Percentiles rank a stretch among this genome's conserved stretches.
These are phyloP conservation scores for Pugionium dolabratum DNA, from an alignment of 345 rosid genomes.

Conservation along the genomic window DNA sequence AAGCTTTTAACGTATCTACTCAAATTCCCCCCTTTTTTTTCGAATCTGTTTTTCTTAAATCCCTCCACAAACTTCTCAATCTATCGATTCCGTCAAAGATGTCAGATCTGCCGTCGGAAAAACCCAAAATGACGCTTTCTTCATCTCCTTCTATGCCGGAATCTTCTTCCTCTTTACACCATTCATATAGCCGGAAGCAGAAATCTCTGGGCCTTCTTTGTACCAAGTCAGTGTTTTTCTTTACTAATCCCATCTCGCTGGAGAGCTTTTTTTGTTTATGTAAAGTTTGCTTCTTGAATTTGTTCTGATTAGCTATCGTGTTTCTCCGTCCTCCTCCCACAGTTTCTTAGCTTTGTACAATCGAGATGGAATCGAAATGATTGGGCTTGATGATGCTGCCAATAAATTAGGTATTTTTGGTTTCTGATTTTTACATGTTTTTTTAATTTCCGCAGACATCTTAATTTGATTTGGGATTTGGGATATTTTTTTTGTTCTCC, in stretches of 20 bases:
- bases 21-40: conserved; percentile 22
- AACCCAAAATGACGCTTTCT: conserved; percentile 24
- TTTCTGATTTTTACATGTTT: background rate
- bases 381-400: conserved; percentile 91
- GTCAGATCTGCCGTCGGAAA: conserved; percentile 39
- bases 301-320: background rate
- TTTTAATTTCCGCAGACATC: background rate
- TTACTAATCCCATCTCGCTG: background rate
- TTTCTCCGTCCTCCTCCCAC: background rate
- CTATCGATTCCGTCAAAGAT: conserved; percentile 15
- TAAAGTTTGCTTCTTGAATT: background rate
- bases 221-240: conserved; percentile 55
- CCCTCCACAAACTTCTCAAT: background rate
- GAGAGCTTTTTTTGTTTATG: background rate
- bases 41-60: conserved; percentile 1
- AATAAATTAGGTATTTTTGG: conserved; percentile 55
- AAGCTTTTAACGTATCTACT: conserved; percentile 30
- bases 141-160: conserved; percentile 44
- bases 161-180: conserved; percentile 55
- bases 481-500: background rate
- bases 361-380: conserved; percentile 58
- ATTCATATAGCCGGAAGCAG: conserved; percentile 73
- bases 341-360: conserved; percentile 81
- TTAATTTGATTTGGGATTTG: conserved; percentile 11
- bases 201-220: conserved; percentile 91